These are phyloP conservation scores for Breviolum minutum DNA, from an alignment of 73 alveolate species.

Conservation along the genomic window DNA sequence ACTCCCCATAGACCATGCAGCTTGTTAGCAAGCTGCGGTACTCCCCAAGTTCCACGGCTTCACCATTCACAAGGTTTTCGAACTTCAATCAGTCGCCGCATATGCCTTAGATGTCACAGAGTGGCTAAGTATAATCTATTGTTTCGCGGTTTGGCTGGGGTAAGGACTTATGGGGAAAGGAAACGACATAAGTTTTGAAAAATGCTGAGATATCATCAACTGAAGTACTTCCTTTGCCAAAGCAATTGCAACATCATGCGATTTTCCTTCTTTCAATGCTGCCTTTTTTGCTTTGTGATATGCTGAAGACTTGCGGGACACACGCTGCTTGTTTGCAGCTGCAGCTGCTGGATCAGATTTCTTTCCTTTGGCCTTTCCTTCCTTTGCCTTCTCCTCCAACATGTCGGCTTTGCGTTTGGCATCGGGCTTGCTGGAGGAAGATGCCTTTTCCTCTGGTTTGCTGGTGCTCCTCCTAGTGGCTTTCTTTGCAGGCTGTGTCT, in stretches of 20 bases:
- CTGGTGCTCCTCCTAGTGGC: not conserved
- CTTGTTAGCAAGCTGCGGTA: conserved; percentile 17
- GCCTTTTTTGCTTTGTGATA: not conserved
- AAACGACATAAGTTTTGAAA: not conserved
- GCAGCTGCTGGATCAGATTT: too few relatives aligned
- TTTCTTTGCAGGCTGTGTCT: not conserved
- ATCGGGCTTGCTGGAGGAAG: conserved; percentile 6
- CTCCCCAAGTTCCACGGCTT: not conserved
- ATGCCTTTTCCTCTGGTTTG: not conserved
- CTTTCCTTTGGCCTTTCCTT: not conserved
- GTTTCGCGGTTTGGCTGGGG: not conserved
- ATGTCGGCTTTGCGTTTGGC: not conserved
- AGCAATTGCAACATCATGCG: not conserved
- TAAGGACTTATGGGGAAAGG: not conserved
- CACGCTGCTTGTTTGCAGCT: not conserved
- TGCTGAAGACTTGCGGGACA: not conserved
- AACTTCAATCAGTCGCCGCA: not conserved
- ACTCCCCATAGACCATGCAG: not conserved
- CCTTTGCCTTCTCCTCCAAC: not conserved
- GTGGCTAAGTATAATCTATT: not conserved
- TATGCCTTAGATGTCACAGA: not conserved
- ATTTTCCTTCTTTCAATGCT: not conserved
- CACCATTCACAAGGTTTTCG: too few relatives aligned
- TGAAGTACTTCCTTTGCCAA: conserved; percentile 1
- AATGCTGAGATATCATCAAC: not conserved